A percentile compares a stretch with the other conserved stretches of the same genome.
phyloP scores from a whole-genome alignment of 2,329 filamentous ascomycete genomes.

The Aureobasidium sp. region DNA sequence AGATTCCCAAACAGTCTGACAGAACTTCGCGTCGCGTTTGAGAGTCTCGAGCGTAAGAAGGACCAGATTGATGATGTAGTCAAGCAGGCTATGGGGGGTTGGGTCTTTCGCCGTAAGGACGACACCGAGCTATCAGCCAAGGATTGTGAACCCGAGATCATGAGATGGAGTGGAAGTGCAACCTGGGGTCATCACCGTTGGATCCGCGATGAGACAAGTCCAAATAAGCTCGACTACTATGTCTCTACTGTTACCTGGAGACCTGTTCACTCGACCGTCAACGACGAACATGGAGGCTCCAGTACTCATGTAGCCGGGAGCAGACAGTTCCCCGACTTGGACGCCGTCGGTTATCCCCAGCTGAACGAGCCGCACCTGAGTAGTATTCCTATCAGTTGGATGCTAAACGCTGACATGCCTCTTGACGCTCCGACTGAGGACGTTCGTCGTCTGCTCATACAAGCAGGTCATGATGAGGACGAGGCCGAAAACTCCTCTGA shows the following conservation, averaged over 20 bases:
- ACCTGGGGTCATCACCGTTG: conserved; percentile 44
- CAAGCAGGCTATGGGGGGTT: conserved; percentile 37
- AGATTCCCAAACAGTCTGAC: conserved; percentile 22
- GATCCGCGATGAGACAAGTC: conserved; percentile 47
- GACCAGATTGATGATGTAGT: conserved; percentile 53
- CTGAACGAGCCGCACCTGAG: neutral
- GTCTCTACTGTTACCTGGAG: conserved; percentile 45
- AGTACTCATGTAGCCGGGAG: neutral
- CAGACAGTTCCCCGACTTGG: neutral
- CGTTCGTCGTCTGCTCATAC: neutral
- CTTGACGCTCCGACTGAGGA: conserved; percentile 4
- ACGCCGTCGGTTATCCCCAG: neutral
- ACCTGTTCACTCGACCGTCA: neutral
- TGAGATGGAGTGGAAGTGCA: conserved; percentile 53
- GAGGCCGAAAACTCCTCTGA: neutral
- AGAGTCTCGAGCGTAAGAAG: conserved; percentile 53
- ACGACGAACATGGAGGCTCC: neutral
- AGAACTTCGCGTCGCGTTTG: conserved; percentile 52
- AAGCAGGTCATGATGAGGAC: neutral
- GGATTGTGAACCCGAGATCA: conserved; percentile 28
- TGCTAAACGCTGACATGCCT: conserved; percentile 2
- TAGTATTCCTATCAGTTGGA: neutral
- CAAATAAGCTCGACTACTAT: conserved; percentile 48
- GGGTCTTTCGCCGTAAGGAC: conserved; percentile 39
- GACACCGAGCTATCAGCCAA: conserved; percentile 27